A percentile compares a stretch with the other conserved stretches of the same genome.
phyloP scores from a whole-genome alignment of 805 yeast species.

The Kockiozyma suomiensis region DNA sequence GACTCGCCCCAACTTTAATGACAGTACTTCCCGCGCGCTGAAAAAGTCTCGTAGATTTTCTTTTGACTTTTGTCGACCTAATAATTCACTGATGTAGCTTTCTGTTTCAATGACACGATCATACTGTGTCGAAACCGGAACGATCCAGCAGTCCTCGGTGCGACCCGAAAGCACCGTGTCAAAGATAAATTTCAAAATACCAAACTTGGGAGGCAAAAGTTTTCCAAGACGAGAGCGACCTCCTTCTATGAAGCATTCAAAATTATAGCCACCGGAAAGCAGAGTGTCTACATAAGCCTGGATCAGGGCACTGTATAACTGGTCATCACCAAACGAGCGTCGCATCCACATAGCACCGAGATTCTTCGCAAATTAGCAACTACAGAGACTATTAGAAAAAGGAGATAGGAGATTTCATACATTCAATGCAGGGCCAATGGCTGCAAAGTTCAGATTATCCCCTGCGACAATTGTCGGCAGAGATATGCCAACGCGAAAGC shows the following conservation, averaged over 20 bases:
- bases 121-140: conserved; percentile 61
- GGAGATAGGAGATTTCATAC: conserved; percentile 39
- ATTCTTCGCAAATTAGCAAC: conserved; percentile 21
- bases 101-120: conserved; percentile 61
- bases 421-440: conserved; percentile 55
- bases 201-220: conserved; percentile 62
- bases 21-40: conserved; percentile 41
- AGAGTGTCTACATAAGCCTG: conserved; percentile 53
- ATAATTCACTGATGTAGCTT: conserved; percentile 57
- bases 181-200: conserved; percentile 57
- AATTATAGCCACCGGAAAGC: conserved; percentile 51
- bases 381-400: not conserved
- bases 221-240: conserved; percentile 69
- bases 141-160: conserved; percentile 48
- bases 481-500: conserved; percentile 57
- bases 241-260: conserved; percentile 69
- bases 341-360: conserved; percentile 63
- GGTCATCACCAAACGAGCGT: conserved; percentile 50
- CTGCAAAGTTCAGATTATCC: conserved; percentile 63
- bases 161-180: conserved; percentile 51
- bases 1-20: conserved; percentile 46
- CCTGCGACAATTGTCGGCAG: conserved; percentile 65
- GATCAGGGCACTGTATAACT: conserved; percentile 49
- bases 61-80: conserved; percentile 59
- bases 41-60: conserved; percentile 51